Base-by-base conservation (phyloP, 2,329 filamentous ascomycete species). In the Ambrosiella beaveri region DNA sequence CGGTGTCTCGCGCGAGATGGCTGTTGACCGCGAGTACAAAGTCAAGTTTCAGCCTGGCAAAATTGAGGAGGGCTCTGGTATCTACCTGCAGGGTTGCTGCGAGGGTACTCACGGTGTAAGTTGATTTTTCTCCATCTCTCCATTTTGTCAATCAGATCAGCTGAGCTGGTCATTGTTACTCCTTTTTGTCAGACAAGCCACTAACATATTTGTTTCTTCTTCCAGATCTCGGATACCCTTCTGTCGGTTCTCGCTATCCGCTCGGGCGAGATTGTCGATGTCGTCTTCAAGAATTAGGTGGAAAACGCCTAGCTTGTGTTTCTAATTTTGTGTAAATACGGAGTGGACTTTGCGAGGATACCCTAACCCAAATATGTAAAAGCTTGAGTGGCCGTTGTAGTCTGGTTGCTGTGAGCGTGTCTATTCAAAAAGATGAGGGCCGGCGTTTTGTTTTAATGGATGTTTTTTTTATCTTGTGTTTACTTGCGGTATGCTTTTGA, bases 1-100 rank as follows among this genome's bases (percentile, higher is more conserved):
- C 17, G 67, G 69, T 7, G 50, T 41, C 12, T 64, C 68, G 67
- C 57, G 71, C 7, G 55, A 53, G 12, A 57, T 88, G 71, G 74
- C 75, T 13, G 86, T 95, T 1, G 75, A 75, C 38, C 79, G 91
- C 57, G 80, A 96, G 68, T 97, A 97, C 70, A 77, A 77, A 56
- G 80, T 96, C 54, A 73, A 82, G 60, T 88, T 94, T 67, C 75
- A 79, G 54, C 72, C 78, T 1, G 82, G 79, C 37, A 75, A 78
- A 53, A 84, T 97, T 39, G 77, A 81, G n/a, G 67, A 76, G 0
- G 80, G 83, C 50, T 85, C 88, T 12, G 90, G 90, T 2, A 76
- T 97, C 60, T 97, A 87, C 85, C 75, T 97, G 64, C 93, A 97
- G 69, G 91, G 91, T 38, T 96, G 90, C 73, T 94, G 89, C 68